A percentile compares a stretch with the other conserved stretches of the same genome.
Conservation (phyloP, 345 rosid species). For the Populus davidiana region DNA sequence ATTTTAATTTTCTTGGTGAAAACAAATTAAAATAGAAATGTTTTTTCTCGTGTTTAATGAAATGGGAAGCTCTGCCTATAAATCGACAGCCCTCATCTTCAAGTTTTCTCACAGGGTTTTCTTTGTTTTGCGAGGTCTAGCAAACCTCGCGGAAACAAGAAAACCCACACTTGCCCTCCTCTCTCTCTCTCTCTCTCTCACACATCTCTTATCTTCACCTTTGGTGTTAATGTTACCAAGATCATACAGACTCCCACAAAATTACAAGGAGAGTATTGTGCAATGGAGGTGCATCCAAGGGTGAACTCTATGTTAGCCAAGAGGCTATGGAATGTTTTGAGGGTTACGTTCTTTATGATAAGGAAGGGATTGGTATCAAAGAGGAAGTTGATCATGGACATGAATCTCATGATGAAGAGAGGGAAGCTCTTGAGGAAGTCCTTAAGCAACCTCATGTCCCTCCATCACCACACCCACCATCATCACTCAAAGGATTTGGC, state of each 20-base stretch:
- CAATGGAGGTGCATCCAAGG: slow-evolving; percentile 32
- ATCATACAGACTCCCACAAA: no score
- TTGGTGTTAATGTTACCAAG: no score
- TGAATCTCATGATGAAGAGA: slow-evolving; percentile 54
- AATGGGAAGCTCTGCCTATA: slow-evolving; percentile 14
- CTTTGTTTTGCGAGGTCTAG: slow-evolving; percentile 47
- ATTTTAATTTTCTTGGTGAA: no score
- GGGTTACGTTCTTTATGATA: slow-evolving; percentile 46
- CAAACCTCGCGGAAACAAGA: slow-evolving; percentile 49
- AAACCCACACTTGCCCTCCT: slow-evolving; percentile 4
- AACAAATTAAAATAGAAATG: no score
- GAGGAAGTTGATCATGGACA: slow-evolving; percentile 56
- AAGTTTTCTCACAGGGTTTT: slow-evolving; percentile 26
- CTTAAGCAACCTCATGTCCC: slow-evolving; percentile 38
- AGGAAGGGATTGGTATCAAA: slow-evolving; percentile 46
- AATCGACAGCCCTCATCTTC: slow-evolving; percentile 11
- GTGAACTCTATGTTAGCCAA: slow-evolving; percentile 36
- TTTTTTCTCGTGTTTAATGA: no score
- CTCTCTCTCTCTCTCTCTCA: neutral
- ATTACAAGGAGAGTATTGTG: no score
- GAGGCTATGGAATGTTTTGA: slow-evolving; percentile 51
- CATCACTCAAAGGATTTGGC: slow-evolving; percentile 15
- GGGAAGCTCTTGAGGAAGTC: slow-evolving; percentile 47
- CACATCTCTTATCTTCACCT: neutral
- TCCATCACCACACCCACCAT: slow-evolving; percentile 26